Percentiles rank a stretch among this genome's conserved stretches.
Evolutionary conservation across 106 monocot genomes (phyloP).

Genomic region (Acorus calamus): DNA sequence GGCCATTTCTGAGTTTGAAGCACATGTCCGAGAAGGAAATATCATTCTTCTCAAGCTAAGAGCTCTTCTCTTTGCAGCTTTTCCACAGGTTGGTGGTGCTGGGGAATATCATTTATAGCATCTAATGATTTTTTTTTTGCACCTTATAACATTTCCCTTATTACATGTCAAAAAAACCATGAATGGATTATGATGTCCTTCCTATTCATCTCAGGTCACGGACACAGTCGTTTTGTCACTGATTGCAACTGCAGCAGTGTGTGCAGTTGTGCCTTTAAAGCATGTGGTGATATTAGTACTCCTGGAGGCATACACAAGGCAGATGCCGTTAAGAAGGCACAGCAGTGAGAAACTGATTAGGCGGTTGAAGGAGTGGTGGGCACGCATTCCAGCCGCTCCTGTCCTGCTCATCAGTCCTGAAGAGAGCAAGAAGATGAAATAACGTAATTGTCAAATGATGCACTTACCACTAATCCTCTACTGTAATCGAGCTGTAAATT

Average conservation of each 20-base stretch:
- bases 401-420: conserved; percentile 45
- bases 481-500: too few species aligned
- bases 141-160: not conserved
- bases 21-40: conserved; percentile 54
- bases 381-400: conserved; percentile 90
- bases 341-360: conserved; percentile 49
- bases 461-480: too few species aligned
- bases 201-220: conserved; percentile 48
- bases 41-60: conserved; percentile 87
- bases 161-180: not conserved
- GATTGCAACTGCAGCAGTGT: conserved; percentile 22
- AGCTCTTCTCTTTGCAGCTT: conserved; percentile 64
- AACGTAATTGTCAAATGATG: not conserved
- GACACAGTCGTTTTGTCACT: conserved; percentile 40
- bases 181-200: too few species aligned
- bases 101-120: not conserved
- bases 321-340: conserved; percentile 77
- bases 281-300: conserved; percentile 40
- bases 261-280: conserved; percentile 45
- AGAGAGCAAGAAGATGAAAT: conserved; percentile 46
- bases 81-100: conserved; percentile 53
- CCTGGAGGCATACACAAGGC: conserved; percentile 64
- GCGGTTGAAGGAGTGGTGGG: conserved; percentile 86
- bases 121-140: not conserved
- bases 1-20: conserved; percentile 63